Base-by-base conservation (phyloP, 2,329 filamentous ascomycete genomes). In the Fusarium sp. region DNA sequence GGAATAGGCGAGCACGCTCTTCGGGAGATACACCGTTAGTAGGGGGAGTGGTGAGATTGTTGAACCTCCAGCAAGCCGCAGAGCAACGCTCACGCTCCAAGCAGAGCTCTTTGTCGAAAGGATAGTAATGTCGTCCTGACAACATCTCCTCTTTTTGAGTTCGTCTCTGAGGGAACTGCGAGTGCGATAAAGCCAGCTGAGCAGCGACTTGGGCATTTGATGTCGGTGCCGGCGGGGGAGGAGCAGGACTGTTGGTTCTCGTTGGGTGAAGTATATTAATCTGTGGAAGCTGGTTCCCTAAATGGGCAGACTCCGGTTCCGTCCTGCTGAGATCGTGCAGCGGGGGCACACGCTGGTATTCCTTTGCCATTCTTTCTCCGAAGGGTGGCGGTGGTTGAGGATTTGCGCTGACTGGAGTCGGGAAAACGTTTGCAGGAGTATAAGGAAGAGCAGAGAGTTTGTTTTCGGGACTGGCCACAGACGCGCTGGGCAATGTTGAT, bases 71-170 rank as follows among this genome's bases (percentile, higher is more conserved):
- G 76, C 96, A 91, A 9, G 94, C 94, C 18, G 90, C 88, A 71
- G 91, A 92, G 83, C 96, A 98, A 61, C 92, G 89, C 79, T 96
- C 91, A n/a, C 96, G 92, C 78, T 98, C 95, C 25, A 93, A 87
- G 19, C 93, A 88, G 9, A 99, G 88, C 77, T 94, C 92, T 68
- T 91, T 89, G 79, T 94, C 91, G 72, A 92, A 95, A 11, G 94
- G 93, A 69, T 91, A 91, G 82, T 94, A 98, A n/a, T 90, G 88
- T 44, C 93, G 88, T 18, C 94, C 94, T 37, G 87, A 87, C 21
- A 97, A 85, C 96, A 98, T 98, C 80, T 96, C 94, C 68, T 97
- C 93, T 82, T 96, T 96, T 80, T 97, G 94, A 3, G 91, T 92
- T 68, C 87, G 83, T 77, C 81, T 77, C 47, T 79, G 77, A 4